Evolutionary conservation across 805 yeast species (phyloP), one percentile per base, ranked within the genome.

Genomic region (Myxozyma monticola): DNA sequence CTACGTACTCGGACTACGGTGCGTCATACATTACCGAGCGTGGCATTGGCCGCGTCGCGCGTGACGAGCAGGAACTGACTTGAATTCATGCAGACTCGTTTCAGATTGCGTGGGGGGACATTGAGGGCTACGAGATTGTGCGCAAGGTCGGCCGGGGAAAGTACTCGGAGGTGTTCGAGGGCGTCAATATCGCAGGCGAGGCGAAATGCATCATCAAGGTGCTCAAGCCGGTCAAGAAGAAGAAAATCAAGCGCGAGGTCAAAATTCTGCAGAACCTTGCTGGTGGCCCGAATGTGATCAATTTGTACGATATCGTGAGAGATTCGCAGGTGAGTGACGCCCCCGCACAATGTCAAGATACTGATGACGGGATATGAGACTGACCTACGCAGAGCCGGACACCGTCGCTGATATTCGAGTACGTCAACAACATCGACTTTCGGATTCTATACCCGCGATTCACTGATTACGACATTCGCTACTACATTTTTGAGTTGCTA

Each of bases 111-210:
- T 83, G 87, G 87, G 83, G 85, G 1, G 64, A 73, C 5, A 76
- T 77, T 48, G 69, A 70, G 45, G 71, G 80, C 62, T 85, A 84
- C 65, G 97, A 90, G 67, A 85, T 90, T 54, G 78, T 85, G 46
- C 76, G 77, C 56, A 88, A 89, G 69, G 84, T 90, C 17, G 97
- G 97, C 12, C 78, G 96, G 49, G 97, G 97, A 22, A 90, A 88
- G 71, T 90, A 89, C 70, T 84, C 95, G n/a, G 97, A 90, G 68
- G 97, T 90, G 26, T 90, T 90, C 66, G 85, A 83, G 65, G 96
- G 96, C 25, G 76, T 83, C 37, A 84, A 86, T 64, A 72, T 86
- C 43, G 73, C 78, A 47, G 79, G 78, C 56, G 81, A 79, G 46
- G 76, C 74, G 49, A 74, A 76, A 37, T 85, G 93, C 62, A 91